phyloP scores from a whole-genome alignment of 2,329 filamentous ascomycete genomes.

The Talaromyces islandicus region DNA sequence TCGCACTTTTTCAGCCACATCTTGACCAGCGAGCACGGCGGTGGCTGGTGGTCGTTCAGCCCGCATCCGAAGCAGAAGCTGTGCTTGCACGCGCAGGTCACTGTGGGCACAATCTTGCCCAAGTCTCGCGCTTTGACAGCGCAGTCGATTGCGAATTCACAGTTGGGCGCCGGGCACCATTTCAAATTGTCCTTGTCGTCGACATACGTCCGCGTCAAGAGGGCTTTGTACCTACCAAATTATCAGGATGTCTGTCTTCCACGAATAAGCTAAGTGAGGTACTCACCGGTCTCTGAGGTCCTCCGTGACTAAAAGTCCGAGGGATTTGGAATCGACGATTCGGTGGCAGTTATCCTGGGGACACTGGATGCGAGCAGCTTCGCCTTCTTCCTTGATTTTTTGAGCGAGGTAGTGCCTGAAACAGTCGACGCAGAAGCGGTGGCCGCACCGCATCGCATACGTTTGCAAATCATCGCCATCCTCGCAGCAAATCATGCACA shows the following conservation, averaged over 20 bases:
- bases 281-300: slow-evolving; percentile 52
- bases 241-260: slow-evolving; percentile 11
- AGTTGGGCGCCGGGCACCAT: slow-evolving; percentile 98
- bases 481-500: slow-evolving; percentile 94
- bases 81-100: slow-evolving; percentile 76
- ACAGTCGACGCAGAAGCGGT: slow-evolving; percentile 88
- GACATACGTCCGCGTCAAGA: slow-evolving; percentile 90
- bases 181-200: slow-evolving; percentile 94
- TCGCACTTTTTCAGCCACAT: slow-evolving; percentile 97
- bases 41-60: slow-evolving; percentile 83
- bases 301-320: slow-evolving; percentile 65
- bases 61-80: slow-evolving; percentile 95
- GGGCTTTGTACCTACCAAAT: slow-evolving; percentile 64
- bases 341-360: slow-evolving; percentile 80
- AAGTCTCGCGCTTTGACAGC: slow-evolving; percentile 82
- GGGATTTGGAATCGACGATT: slow-evolving; percentile 83
- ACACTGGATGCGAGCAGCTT: slow-evolving; percentile 91
- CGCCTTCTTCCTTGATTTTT: slow-evolving; percentile 92
- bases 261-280: background rate
- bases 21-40: slow-evolving; percentile 86
- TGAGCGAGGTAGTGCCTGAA: slow-evolving; percentile 86
- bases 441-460: slow-evolving; percentile 91
- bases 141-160: slow-evolving; percentile 87
- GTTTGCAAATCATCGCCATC: slow-evolving; percentile 70
- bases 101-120: slow-evolving; percentile 78